Evolutionary conservation across 2,329 filamentous ascomycete species (phyloP).

Genomic region (Cadophora sp.): DNA sequence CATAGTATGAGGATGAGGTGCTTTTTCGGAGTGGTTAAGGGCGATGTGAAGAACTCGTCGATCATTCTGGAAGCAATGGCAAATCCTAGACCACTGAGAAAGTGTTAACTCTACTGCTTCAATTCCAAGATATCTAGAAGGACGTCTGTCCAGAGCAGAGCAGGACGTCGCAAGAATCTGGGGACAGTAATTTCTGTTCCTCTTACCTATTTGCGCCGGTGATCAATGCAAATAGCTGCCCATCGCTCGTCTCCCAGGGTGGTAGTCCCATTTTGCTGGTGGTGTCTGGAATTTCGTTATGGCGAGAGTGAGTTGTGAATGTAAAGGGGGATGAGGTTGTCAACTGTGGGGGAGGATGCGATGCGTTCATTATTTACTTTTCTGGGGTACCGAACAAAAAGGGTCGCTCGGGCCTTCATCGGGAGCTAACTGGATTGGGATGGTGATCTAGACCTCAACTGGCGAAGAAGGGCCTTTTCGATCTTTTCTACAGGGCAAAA

Average conservation of each 20-base stretch:
- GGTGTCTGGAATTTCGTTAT: background rate
- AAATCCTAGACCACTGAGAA: constrained; percentile 80
- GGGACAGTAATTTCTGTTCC: background rate
- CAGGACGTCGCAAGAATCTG: background rate
- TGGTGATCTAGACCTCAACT: background rate
- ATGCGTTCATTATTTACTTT: constrained; percentile 11
- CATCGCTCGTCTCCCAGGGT: constrained; percentile 47
- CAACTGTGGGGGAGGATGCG: background rate
- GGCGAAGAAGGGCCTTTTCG: background rate
- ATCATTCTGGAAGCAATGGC: constrained; percentile 84
- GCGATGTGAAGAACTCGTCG: constrained; percentile 82
- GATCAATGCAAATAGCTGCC: constrained; percentile 70
- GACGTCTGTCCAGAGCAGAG: background rate
- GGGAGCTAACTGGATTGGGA: background rate
- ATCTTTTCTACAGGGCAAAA: too few species aligned
- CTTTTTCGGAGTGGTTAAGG: constrained; percentile 67
- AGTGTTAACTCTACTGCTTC: constrained; percentile 42
- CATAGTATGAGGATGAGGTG: constrained; percentile 83
- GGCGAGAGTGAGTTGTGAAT: background rate
- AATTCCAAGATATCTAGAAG: background rate
- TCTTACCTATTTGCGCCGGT: constrained; percentile 86
- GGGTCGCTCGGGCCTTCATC: constrained; percentile 5
- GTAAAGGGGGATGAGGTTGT: background rate
- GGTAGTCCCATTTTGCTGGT: constrained; percentile 42
- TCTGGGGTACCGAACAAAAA: background rate